phyloP scores from a whole-genome alignment of 164 flowering plant species.

The Brasenia schreberi region DNA sequence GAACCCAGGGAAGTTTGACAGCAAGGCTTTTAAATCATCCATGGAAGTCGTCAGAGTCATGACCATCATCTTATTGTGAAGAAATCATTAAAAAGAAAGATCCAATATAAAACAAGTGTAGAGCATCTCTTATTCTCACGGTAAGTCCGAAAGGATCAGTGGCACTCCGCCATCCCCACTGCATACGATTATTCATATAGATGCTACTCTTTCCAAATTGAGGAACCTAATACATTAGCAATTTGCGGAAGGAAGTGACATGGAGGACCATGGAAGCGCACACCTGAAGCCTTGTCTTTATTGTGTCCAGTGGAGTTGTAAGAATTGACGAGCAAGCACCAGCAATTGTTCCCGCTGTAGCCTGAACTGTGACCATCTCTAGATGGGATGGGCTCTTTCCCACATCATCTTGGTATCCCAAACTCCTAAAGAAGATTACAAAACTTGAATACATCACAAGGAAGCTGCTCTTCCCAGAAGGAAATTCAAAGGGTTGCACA shows the following conservation, averaged over 20 bases:
- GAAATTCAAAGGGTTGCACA: neutral
- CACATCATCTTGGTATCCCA: slow-evolving; percentile 35
- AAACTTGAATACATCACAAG: neutral
- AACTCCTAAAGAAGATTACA: slow-evolving; percentile 27
- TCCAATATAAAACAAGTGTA: too few species aligned
- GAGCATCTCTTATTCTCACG: too few species aligned
- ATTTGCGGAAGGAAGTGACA: neutral
- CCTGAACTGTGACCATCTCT: slow-evolving; percentile 71
- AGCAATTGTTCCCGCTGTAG: slow-evolving; percentile 64
- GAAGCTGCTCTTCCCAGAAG: neutral
- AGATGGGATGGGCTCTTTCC: slow-evolving; percentile 52
- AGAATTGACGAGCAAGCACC: slow-evolving; percentile 71
- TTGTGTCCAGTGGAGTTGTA: slow-evolving; percentile 82
- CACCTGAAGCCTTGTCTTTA: slow-evolving; percentile 89
- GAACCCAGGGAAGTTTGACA: too few species aligned
- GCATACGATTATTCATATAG: too few species aligned
- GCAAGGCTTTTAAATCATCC: too few species aligned
- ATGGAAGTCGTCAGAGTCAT: too few species aligned
- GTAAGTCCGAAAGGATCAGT: too few species aligned
- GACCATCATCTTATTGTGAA: too few species aligned
- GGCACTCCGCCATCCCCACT: too few species aligned
- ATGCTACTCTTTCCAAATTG: too few species aligned
- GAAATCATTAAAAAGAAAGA: too few species aligned
- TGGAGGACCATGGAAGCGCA: neutral
- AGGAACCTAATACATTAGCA: neutral